Conservation (phyloP, 352 stramenopile genomes). For the Phytophthora sojae region DNA sequence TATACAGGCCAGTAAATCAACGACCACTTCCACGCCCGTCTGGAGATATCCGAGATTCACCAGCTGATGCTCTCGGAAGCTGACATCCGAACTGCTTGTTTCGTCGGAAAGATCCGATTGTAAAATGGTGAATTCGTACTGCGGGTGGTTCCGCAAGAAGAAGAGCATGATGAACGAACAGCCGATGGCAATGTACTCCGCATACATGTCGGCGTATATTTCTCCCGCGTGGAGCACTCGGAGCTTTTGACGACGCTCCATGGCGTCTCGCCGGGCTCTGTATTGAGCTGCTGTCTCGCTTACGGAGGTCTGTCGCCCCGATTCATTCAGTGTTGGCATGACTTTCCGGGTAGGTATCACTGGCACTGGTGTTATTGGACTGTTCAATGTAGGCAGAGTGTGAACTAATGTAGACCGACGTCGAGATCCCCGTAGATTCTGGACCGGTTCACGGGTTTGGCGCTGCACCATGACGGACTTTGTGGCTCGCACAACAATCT, state of each 20-base stretch:
- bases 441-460: conserved; percentile 1
- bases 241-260: conserved; percentile 15
- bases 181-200: conserved; percentile 51
- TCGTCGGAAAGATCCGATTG: neutral
- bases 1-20: conserved; percentile 30
- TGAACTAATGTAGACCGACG: neutral
- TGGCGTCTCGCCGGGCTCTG: conserved; percentile 2
- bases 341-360: neutral
- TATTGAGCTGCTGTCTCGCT: conserved; percentile 11
- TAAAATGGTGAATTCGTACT: conserved; percentile 24
- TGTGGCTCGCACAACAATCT: conserved; percentile 32
- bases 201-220: conserved; percentile 48
- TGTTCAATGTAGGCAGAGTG: neutral
- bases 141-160: conserved; percentile 40
- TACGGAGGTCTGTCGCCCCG: neutral
- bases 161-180: conserved; percentile 48
- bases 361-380: neutral
- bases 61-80: neutral
- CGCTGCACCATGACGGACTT: conserved; percentile 28
- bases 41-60: conserved; percentile 14
- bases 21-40: conserved; percentile 21
- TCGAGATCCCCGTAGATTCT: neutral
- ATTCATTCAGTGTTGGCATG: conserved; percentile 3
- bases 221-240: conserved; percentile 34
- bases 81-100: neutral